Percentiles rank a stretch among this genome's conserved stretches.
These are phyloP conservation scores for Plasmodium coatneyi DNA, from an alignment of 169 alveolate species.

Conservation along the genomic window DNA sequence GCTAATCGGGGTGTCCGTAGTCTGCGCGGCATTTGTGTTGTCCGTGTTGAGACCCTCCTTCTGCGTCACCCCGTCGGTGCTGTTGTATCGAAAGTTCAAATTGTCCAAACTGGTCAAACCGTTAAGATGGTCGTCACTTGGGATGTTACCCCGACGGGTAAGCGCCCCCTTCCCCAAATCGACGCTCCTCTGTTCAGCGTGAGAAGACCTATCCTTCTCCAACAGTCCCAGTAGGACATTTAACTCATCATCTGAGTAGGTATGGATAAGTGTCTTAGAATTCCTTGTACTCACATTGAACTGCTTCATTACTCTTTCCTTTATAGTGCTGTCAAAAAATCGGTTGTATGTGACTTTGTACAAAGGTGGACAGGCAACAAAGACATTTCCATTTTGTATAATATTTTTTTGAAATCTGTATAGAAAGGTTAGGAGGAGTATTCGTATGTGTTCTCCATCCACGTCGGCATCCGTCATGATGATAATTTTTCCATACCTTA, in stretches of 20 bases:
- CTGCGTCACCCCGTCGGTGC: not conserved
- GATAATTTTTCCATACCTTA: conserved; percentile 85
- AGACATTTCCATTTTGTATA: conserved; percentile 82
- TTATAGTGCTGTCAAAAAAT: conserved; percentile 31
- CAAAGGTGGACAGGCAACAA: conserved; percentile 88
- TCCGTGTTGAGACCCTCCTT: not conserved
- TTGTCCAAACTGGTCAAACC: not conserved
- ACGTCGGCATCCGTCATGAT: conserved; percentile 90
- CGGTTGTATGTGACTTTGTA: conserved; percentile 81
- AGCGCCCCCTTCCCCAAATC: not conserved
- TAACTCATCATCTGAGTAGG: conserved; percentile 60
- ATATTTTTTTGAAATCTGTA: conserved; percentile 82
- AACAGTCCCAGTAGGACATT: conserved; percentile 30
- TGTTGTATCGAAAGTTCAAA: not conserved
- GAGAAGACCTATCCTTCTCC: conserved; percentile 37
- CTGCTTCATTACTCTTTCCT: conserved; percentile 43
- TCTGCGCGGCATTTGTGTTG: not conserved
- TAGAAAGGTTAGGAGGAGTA: conserved; percentile 82
- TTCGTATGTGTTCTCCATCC: conserved; percentile 88
- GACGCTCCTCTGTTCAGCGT: not conserved
- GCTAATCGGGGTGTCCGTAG: not conserved
- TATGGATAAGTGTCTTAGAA: conserved; percentile 74
- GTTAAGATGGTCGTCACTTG: not conserved
- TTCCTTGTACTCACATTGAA: conserved; percentile 78
- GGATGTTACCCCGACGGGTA: not conserved